Evolutionary conservation across 129 eudicot species (phyloP), one percentile per base, ranked within the genome.

Genomic region (Rutidosis leptorrhynchoides): DNA sequence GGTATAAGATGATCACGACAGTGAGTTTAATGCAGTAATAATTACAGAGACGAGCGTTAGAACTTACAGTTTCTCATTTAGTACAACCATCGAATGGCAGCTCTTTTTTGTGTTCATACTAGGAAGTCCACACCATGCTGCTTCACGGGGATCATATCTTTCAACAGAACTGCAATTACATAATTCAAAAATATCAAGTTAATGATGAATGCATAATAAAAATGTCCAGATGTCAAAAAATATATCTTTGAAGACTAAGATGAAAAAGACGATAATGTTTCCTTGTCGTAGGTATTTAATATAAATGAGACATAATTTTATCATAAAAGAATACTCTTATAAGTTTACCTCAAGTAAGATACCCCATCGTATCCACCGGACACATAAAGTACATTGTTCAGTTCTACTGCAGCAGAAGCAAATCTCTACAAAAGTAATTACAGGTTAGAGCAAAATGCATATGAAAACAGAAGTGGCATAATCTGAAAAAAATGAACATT

Each of bases 101-200:
- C 95, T 89, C 71, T 91, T 88, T 60, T 33, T 74, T 15, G 81
- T 42, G 45, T 80, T 78, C 95, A 92, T 85, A 60, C 58, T 76
- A 22, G 62, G 77, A 19, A 83, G 23, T 55, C 46, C 48, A 23
- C 66, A 67, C 98, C 98, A 92, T 1, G 42, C 65, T 66, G 71
- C 76, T 67, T 83, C 91, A 68, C 98, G 84, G 8, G 98, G 91
- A 67, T 92, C 98, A 74, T 79, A 77, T 70, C 89, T 83, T 78
- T 85, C 98, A 32, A 69, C 85, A 17, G 98, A 79, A 24, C 98
- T 92, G 81, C 70, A 66, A 66, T 46, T 32, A 20, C 40, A 54
- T 17, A 14, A 55, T 17, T 7, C 11, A 62, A 33, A 2, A 33
- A 19, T 29, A 72, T 62, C 54, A 19, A 6, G n/a, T 59, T 42